These are phyloP conservation scores for Blastobotrys buckinghamii DNA, from an alignment of 1,139 yeast genomes.

Conservation along the genomic window DNA sequence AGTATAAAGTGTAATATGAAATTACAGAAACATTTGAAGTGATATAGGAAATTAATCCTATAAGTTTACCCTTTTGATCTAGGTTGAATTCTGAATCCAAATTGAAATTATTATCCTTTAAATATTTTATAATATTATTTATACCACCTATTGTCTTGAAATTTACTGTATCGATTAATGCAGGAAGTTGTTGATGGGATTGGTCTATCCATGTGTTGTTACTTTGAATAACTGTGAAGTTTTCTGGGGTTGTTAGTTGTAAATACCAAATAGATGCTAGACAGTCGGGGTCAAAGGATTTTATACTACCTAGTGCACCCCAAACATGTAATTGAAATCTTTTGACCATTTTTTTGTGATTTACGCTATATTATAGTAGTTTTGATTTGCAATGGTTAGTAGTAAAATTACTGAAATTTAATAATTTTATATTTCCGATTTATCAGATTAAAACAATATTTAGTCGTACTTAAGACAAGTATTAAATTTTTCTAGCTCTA, in stretches of 20 bases:
- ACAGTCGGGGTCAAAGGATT: conserved; percentile 41
- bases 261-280: conserved; percentile 39
- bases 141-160: conserved; percentile 38
- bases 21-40: conserved; percentile 41
- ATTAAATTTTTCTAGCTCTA: too few relatives aligned
- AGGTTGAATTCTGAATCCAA: conserved; percentile 21
- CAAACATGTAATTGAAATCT: conserved; percentile 45
- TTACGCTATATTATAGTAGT: background rate
- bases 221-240: conserved; percentile 44
- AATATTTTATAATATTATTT: conserved; percentile 41
- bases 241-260: conserved; percentile 21
- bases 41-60: conserved; percentile 37
- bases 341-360: background rate
- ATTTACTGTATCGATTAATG: conserved; percentile 35
- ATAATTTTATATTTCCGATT: too few relatives aligned
- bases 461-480: too few relatives aligned
- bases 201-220: conserved; percentile 55
- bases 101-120: conserved; percentile 24
- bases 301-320: conserved; percentile 39
- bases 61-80: conserved; percentile 23
- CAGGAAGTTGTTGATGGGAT: conserved; percentile 44
- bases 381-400: background rate
- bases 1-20: conserved; percentile 57
- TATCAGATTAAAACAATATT: too few relatives aligned
- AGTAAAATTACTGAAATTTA: too few relatives aligned